phyloP scores from a whole-genome alignment of 768 basidiomycete genomes.

The Agaricus sinodeliciosus region DNA sequence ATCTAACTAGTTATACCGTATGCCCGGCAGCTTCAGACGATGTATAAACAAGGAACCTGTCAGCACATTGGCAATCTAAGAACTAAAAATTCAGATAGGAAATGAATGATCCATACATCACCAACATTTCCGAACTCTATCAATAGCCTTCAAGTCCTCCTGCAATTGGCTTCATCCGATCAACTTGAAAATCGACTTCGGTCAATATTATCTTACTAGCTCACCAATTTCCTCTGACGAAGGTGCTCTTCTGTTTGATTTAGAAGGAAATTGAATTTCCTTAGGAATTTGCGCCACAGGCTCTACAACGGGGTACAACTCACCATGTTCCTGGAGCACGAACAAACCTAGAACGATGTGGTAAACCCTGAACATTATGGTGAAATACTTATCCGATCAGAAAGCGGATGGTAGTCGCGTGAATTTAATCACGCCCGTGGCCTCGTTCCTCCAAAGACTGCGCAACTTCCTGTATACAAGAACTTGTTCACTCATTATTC shows the following conservation, averaged over 20 bases:
- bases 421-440: not conserved
- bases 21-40: too few relatives aligned
- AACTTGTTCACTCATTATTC: not conserved
- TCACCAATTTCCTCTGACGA: not conserved
- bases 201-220: not conserved
- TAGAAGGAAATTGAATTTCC: too few relatives aligned
- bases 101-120: not conserved
- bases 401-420: not conserved
- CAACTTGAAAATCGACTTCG: not conserved
- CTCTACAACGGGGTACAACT: too few relatives aligned
- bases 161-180: not conserved
- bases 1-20: too few relatives aligned
- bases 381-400: not conserved
- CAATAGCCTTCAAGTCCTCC: not conserved
- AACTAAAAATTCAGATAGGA: too few relatives aligned
- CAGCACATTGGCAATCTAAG: too few relatives aligned
- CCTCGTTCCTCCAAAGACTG: not conserved
- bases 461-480: not conserved
- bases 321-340: not conserved
- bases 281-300: too few relatives aligned
- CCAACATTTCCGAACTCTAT: not conserved
- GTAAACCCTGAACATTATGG: not conserved
- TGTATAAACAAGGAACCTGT: too few relatives aligned
- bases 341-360: not conserved
- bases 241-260: not conserved